These are phyloP conservation scores for Lachancea quebecensis DNA, from an alignment of 805 yeast species.

Conservation along the genomic window DNA sequence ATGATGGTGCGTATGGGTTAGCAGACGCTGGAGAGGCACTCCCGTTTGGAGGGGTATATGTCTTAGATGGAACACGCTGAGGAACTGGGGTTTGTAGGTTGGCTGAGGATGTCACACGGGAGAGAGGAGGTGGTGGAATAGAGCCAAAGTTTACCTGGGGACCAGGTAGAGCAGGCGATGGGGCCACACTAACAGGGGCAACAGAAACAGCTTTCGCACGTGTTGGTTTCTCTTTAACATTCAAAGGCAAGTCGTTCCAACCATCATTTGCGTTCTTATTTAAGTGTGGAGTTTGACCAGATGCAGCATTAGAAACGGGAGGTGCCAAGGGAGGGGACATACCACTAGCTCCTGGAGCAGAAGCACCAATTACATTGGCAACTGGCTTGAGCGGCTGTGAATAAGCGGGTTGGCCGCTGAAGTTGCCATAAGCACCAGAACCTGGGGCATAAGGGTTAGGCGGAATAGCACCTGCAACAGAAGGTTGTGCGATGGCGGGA, in stretches of 20 bases:
- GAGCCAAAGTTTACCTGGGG: constrained; percentile 6
- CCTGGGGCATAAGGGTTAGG: constrained; percentile 25
- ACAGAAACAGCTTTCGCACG: constrained; percentile 35
- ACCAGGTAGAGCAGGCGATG: constrained; percentile 10
- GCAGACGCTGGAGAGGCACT: constrained; percentile 25
- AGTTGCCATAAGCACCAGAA: constrained; percentile 12
- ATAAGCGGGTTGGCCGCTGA: constrained; percentile 7
- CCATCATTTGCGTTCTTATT: constrained; percentile 33
- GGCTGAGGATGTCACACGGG: constrained; percentile 21
- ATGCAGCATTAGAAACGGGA: constrained; percentile 28
- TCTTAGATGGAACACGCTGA: constrained; percentile 10
- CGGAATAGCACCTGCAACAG: constrained; percentile 1
- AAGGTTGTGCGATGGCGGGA: not conserved
- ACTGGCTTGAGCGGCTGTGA: constrained; percentile 23
- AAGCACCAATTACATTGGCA: constrained; percentile 12
- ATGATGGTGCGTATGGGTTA: constrained; percentile 37
- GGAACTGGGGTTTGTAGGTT: constrained; percentile 21
- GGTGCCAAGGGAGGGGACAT: constrained; percentile 21
- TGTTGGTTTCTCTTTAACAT: constrained; percentile 25
- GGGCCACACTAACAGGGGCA: constrained; percentile 21
- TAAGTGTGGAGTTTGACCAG: constrained; percentile 33
- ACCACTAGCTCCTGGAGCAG: constrained; percentile 21
- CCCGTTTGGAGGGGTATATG: constrained; percentile 15
- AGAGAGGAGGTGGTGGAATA: constrained; percentile 26
- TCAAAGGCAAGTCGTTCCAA: constrained; percentile 32